Evolutionary conservation across 257 asterid genomes (phyloP).

Genomic region (Solanum chiquidenum): DNA sequence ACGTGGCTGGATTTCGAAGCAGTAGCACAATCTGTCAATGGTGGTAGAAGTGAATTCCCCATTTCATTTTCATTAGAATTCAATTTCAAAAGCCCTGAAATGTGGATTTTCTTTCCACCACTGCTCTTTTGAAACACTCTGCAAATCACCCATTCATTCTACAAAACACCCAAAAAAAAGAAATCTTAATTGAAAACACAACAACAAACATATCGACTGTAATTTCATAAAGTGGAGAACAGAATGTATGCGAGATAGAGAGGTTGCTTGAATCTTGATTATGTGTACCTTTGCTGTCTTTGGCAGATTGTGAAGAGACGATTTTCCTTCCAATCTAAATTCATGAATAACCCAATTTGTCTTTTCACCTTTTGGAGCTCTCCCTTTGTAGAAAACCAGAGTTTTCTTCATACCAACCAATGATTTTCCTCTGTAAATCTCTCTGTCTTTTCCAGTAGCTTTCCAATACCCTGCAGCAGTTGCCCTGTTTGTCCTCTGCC

Average conservation of each 20-base stretch:
- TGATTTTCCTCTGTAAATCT: conserved; percentile 38
- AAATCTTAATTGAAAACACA: too few species aligned
- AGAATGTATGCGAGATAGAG: too few species aligned
- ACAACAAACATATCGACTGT: background rate
- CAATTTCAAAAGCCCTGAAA: conserved; percentile 45
- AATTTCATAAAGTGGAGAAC: too few species aligned
- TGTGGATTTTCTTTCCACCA: conserved; percentile 69
- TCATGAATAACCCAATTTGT: conserved; percentile 77
- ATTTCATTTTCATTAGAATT: conserved; percentile 13
- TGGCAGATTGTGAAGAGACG: conserved; percentile 27
- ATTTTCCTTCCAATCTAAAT: conserved; percentile 58
- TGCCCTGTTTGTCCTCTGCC: conserved; percentile 68
- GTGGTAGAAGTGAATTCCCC: conserved; percentile 34
- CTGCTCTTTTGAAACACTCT: conserved; percentile 71
- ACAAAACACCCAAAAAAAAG: background rate
- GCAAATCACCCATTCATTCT: conserved; percentile 96
- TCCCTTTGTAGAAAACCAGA: conserved; percentile 66
- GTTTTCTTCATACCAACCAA: conserved; percentile 75
- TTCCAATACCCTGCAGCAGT: conserved; percentile 78
- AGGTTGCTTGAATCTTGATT: background rate
- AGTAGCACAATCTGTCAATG: conserved; percentile 36
- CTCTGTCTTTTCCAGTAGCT: conserved; percentile 79
- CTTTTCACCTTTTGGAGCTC: conserved; percentile 76
- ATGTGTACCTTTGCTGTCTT: conserved; percentile 34
- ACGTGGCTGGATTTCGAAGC: conserved; percentile 30